Evolutionary conservation across 371 early-diverging fungal species (phyloP), one percentile per base, ranked within the genome.

Genomic region (Mucor indicus): DNA sequence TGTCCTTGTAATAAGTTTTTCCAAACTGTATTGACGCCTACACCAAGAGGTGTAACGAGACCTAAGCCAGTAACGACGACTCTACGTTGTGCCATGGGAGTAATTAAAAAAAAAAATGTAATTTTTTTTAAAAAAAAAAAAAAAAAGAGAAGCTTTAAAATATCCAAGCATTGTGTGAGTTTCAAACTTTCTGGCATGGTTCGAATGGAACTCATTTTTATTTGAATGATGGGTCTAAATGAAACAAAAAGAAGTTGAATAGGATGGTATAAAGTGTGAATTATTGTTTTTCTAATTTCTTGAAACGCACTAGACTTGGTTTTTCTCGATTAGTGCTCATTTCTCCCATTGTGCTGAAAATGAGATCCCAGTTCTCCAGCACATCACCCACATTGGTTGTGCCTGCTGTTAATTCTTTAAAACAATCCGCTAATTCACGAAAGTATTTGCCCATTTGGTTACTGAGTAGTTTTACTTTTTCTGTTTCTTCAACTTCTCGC

Each of bases 51-150:
- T 1, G 93, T 89, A 23, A 97, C 92, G n/a, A 93, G 67, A 4
- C 98, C 98, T 2, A 96, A 67, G 3, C 98, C 98, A 9, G 98
- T 97, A 13, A 97, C 94, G 1, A 93, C 96, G 1, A 96, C 98
- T 23, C 94, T 47, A 32, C 54, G 40, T 47, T 47, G 57, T 22
- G 42, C 8, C 57, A 57, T 57, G 5, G 2, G 16, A 10, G 24
- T 29, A 29, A n/a, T n/a, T n/a, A n/a, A n/a, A n/a, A n/a, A n/a
- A n/a, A n/a, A n/a, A n/a, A n/a, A n/a, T n/a, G 3, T 21, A 43
- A 11, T 21, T 17, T 10, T 37, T n/a, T 31, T 12, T 19, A 38
- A 7, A 32, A 12, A 29, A 22, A 30, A 20, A 39, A 48, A 48
- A 39, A 21, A 30, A 48, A 9, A 31, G n/a, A 23, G 13, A n/a